Base-by-base conservation (phyloP, 495 filamentous ascomycete species). In the Oleoguttula mirabilis region DNA sequence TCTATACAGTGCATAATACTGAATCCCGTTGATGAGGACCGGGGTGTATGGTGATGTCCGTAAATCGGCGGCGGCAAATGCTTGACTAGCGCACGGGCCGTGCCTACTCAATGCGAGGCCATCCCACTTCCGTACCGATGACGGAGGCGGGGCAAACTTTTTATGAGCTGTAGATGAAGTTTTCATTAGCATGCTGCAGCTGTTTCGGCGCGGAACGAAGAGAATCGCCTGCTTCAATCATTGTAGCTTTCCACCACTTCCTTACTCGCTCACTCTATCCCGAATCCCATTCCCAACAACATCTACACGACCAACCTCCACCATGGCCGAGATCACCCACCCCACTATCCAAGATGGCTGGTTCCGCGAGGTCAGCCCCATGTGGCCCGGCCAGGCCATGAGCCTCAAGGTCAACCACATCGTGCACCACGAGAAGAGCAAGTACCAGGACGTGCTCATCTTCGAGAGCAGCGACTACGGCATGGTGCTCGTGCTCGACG, bases 331-430 rank as follows among this genome's bases (percentile, higher is more conserved):
- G 52, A 70, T 77, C 54, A 62, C 59, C 5, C 76, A 79, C 65
- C 62, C 64, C 55, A 80, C 73, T 52, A 78, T 78, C 66, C 64
- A 78, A 64, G 88, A 96, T 92, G 90, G 88, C 67, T 99, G 90
- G 92, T 96, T 96, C 80, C 85, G 86, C 60, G 92, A 96, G 67
- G 79, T 93, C 64, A 92, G 84, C 45, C 68, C 83, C 56, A 94
- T 95, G 86, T 99, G 92, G 90, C 90, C 90, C 36, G 90, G 90
- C 56, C 92, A 96, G 67, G 90, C 90, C 57, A 95, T 96, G 88
- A 94, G 82, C 50, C 79, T 99, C 61, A 88, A 84, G 70, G 88
- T 99, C 62, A 85, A 99, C 64, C 82, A 94, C 68, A 77, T 95
- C 59, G 70, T 99, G 40, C 92, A 96, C 71, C 88, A 94, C 69